Evolutionary conservation across 306 rosid genomes (phyloP).

Genomic region (Medicago ruthenica): DNA sequence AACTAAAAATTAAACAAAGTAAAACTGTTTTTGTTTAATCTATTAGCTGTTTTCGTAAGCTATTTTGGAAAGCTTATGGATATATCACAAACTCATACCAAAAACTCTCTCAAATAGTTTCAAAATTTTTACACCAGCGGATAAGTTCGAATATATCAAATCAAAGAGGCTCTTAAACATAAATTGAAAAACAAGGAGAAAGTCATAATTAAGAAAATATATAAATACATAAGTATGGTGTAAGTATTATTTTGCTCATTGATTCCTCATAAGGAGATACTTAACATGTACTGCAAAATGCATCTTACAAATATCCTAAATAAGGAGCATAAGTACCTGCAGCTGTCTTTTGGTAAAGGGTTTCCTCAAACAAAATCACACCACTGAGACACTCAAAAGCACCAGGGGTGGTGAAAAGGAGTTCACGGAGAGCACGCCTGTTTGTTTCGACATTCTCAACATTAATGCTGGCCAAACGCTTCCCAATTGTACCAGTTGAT

Average conservation of each 20-base stretch:
- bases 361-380: constrained; percentile 16
- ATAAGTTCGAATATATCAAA: too few species aligned
- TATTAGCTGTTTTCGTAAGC: too few species aligned
- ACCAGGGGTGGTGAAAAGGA: constrained; percentile 42
- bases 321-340: not conserved
- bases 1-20: too few species aligned
- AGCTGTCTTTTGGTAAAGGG: not conserved
- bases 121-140: too few species aligned
- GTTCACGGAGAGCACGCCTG: constrained; percentile 84
- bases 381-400: constrained; percentile 17
- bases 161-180: not conserved
- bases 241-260: not conserved
- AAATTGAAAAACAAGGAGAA: not conserved
- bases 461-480: constrained; percentile 80
- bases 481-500: constrained; percentile 86
- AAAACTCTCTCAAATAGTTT: too few species aligned
- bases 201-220: not conserved
- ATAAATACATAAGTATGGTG: not conserved
- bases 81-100: too few species aligned
- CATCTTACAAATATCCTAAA: not conserved
- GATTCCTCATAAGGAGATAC: not conserved
- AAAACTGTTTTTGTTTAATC: too few species aligned
- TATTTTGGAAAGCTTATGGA: too few species aligned
- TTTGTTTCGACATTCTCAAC: constrained; percentile 80
- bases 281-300: not conserved